Evolutionary conservation across 352 stramenopile genomes (phyloP), one percentile per base, ranked within the genome.

Genomic region (Albugo candida): DNA sequence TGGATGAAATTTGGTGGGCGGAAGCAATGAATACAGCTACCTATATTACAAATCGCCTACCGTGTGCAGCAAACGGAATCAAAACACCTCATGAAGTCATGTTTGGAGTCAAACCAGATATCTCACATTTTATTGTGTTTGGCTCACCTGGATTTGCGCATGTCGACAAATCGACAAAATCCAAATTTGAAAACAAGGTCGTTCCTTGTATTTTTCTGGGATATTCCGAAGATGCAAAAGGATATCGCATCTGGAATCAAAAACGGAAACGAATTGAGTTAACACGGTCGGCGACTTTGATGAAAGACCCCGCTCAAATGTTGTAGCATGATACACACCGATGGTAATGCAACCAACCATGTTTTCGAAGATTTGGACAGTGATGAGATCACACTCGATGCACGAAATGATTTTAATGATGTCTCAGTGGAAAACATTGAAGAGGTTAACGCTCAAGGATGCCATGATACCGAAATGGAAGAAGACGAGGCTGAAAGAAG

Each of bases 1-100:
- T 71, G 0, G 21, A 48, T 13, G 55, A n/a, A 2, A 10, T 34
- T 1, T 67, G 59, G 56, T 66, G 56, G 55, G 47, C 41, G 6
- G 53, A 67, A 46, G 62, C 56, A 1, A 45, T 64, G 1, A 59
- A 53, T 41, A 67, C 51, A 4, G 51, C 54, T 1, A 41, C 63
- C 5, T 65, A 65, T 31, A 17, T 63, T 5, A 42, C 60, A 16
- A 64, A 64, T 39, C n/a, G 37, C 45, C 6, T 52, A 2, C 24
- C 24, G 24, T 31, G 24, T 31, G 24, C 24, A 31, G 2, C 2
- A 20, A 13, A 42, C 4, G 34, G 21, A 21, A 31, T 19, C n/a
- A n/a, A n/a, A 5, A 39, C 12, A 11, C 61, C 52, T 13, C 51
- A 58, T 21, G 58, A 47, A 35, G 4, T 58, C 18, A 52, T 13